Evolutionary conservation across 176 grass and related monocot genomes (phyloP), one percentile per base, ranked within the genome.

Genomic region (Triticum dicoccoides): DNA sequence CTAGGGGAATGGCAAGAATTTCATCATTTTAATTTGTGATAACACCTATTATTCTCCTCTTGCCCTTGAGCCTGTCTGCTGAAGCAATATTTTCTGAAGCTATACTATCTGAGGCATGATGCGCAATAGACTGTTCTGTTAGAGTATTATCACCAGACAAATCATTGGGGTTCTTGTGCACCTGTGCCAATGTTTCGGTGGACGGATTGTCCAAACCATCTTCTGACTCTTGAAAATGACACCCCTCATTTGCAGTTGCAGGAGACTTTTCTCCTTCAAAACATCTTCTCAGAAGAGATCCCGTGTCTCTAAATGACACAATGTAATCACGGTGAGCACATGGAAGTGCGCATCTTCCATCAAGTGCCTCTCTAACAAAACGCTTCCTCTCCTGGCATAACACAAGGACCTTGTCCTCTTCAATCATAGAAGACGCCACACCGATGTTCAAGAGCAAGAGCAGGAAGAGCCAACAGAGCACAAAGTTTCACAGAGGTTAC

Each of bases 311-410:
- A 29, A 92, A 81, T 12, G 95, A 97, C 20, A 86, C 68, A 6
- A 84, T 80, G 63, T 92, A 92, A 38, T 90, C 81, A 62, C 20
- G 58, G 73, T 97, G 90, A 82, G 95, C 74, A 73, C 83, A 64
- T 20, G 86, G 81, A 45, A 97, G 78, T 4, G 42, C 87, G 8
- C 90, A 92, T 79, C 95, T 90, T 82, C 84, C 74, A 47, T 97
- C 82, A 7, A 94, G 20, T 42, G 90, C 95, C 83, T 91, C 76
- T 89, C 84, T 92, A 70, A 97, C 86, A 69, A 92, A 86, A 47
- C 69, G 76, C 69, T 89, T 92, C 64, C 92, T 89, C 65, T 97
- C 84, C 61, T 87, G 78, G 82, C 95, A 94, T 81, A 97, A 56
- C 42, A 63, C 38, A 80, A 94, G 88, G 86, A 20, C 38, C 68